These are phyloP conservation scores for Clonostachys rosea DNA, from an alignment of 2,329 filamentous ascomycete genomes.

Conservation along the genomic window DNA sequence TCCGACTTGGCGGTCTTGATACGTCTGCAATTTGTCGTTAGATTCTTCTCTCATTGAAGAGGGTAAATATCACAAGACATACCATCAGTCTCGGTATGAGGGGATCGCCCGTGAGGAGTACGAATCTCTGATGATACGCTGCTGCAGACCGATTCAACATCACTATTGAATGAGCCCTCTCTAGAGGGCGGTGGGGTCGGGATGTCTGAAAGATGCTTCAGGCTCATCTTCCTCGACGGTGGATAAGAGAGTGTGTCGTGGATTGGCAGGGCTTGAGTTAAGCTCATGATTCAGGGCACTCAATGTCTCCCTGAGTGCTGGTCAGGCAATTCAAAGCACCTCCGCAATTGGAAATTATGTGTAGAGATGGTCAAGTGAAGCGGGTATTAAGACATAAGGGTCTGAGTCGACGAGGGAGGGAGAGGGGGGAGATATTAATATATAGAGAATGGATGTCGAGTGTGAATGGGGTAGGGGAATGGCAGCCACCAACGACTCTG, in stretches of 20 bases:
- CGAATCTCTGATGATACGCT: not conserved
- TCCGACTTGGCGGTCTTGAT: not conserved
- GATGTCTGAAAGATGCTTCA: not conserved
- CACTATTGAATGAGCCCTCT: slow-evolving; percentile 7
- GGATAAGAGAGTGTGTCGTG: too few species aligned
- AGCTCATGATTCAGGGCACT: too few species aligned
- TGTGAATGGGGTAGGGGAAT: not conserved
- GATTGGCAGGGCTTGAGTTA: too few species aligned
- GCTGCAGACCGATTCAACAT: slow-evolving; percentile 9
- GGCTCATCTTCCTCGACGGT: not conserved
- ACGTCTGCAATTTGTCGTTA: too few species aligned
- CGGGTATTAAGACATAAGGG: slow-evolving; percentile 1
- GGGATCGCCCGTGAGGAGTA: slow-evolving; percentile 6
- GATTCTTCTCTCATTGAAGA: not conserved
- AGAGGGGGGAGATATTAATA: not conserved
- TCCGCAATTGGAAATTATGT: too few species aligned
- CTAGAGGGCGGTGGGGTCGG: slow-evolving; percentile 2
- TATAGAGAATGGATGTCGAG: not conserved
- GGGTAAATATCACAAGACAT: not conserved
- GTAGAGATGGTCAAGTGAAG: not conserved
- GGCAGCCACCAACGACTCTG: too few species aligned
- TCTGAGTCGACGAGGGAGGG: slow-evolving; percentile 1
- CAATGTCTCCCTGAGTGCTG: too few species aligned
- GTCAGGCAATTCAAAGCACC: too few species aligned
- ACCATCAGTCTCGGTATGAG: slow-evolving; percentile 2